Base-by-base conservation (phyloP, 352 stramenopile species). In the Globisporangium cylindrosporum region DNA sequence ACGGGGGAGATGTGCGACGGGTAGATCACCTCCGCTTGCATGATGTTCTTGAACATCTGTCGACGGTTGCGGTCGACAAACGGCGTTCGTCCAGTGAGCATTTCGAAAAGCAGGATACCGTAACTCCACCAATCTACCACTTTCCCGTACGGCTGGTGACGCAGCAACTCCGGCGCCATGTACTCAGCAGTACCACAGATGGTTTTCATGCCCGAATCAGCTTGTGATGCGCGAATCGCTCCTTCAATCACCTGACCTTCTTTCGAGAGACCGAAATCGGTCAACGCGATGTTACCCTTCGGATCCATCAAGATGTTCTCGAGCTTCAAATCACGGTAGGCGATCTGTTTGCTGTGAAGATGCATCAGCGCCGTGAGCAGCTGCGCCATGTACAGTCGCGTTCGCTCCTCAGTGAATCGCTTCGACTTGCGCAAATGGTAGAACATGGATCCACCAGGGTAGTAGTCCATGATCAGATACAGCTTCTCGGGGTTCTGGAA, bases 401-500 rank as follows among this genome's bases (percentile, higher is more conserved):
- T 95, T 0, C 89, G 85, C 8, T 95, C 87, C 69, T 97, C 90
- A 18, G 87, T 69, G 63, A 97, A 96, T 1, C 89, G 78, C 68
- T 96, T 96, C 0, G 87, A 95, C 65, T 95, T 95, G 62, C 87
- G 85, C 57, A 97, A 43, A 48, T 96, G 89, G 69, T 95, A 94
- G 72, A 95, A 97, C 86, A 97, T 93, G 0, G 87, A 95, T 2
- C 90, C 90, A 34, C 90, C 90, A 4, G 90, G 91, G 66, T 98
- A 97, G 73, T 98, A 99, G 66, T 99, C 94, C 86, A 98, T 98
- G 59, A 98, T 93, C 62, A 99, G 75, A 70, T 99, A 99, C 9
- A 99, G 73, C 54, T 95, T 95, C 55, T 97, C 88, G 0, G 84
- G 55, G 67, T 94, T 97, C 70, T 97, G 90, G 73, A 97, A 96